Conservation (phyloP, 768 basidiomycete genomes). For the Lactarius trivialis region DNA sequence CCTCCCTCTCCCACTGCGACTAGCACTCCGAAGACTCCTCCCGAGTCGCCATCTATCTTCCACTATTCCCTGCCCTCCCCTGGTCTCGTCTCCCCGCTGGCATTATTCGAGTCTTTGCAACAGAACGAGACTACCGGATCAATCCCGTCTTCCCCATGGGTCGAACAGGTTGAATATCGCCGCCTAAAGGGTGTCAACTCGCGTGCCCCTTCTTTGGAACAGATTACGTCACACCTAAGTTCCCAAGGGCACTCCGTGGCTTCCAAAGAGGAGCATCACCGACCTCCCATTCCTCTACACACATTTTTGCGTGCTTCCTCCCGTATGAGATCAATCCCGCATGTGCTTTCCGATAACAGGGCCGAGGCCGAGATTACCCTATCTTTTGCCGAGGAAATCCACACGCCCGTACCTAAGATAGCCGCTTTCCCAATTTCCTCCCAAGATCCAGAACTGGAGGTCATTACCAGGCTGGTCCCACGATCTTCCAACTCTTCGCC, state of each 20-base stretch:
- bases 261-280: slow-evolving; percentile 24
- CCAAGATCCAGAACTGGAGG: slow-evolving; percentile 37
- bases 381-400: slow-evolving; percentile 21
- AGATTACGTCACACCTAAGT: slow-evolving; percentile 62
- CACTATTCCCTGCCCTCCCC: slow-evolving; percentile 65
- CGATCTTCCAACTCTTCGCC: slow-evolving; percentile 39
- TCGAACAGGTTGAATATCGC: slow-evolving; percentile 63
- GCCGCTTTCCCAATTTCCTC: slow-evolving; percentile 30
- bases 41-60: slow-evolving; percentile 63
- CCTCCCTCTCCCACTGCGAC: slow-evolving; percentile 57
- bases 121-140: slow-evolving; percentile 19
- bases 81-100: slow-evolving; percentile 56
- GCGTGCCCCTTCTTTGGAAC: slow-evolving; percentile 62
- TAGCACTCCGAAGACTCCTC: slow-evolving; percentile 54
- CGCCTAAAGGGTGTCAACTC: slow-evolving; percentile 21
- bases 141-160: slow-evolving; percentile 37
- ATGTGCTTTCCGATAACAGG: background rate
- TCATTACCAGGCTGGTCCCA: slow-evolving; percentile 45
- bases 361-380: slow-evolving; percentile 13
- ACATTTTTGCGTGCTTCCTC: slow-evolving; percentile 28
- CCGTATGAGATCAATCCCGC: background rate
- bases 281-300: slow-evolving; percentile 30
- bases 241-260: slow-evolving; percentile 32
- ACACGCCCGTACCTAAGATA: slow-evolving; percentile 28
- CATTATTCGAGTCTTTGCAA: slow-evolving; percentile 46